phyloP scores from a whole-genome alignment of 2,329 filamentous ascomycete genomes.

The Calonectria hongkongensis region DNA sequence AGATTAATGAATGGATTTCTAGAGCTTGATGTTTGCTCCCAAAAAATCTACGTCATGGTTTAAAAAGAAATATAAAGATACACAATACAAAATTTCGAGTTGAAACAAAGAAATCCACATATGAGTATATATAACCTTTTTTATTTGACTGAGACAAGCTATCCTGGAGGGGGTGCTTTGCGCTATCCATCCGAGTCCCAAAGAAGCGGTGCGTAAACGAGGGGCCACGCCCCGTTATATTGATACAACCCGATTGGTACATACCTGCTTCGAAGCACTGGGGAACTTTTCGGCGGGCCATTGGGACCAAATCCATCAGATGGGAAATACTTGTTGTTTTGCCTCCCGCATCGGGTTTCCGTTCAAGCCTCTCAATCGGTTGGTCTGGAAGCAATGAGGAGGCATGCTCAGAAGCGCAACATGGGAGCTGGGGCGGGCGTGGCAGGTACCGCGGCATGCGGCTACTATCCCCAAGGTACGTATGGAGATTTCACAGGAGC shows the following conservation, averaged over 20 bases:
- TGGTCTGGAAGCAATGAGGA: slow-evolving; percentile 57
- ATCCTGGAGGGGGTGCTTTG: no score
- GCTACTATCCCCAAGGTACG: slow-evolving; percentile 50
- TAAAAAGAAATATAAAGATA: slow-evolving; percentile 35
- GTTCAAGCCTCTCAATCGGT: slow-evolving; percentile 22
- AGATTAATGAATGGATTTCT: slow-evolving; percentile 45
- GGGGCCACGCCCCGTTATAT: slow-evolving; percentile 30
- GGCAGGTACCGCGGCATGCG: slow-evolving; percentile 51
- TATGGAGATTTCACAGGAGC: slow-evolving; percentile 15
- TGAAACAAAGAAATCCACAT: not conserved
- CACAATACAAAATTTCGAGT: not conserved
- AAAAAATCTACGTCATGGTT: slow-evolving; percentile 44
- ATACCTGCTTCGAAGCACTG: slow-evolving; percentile 18
- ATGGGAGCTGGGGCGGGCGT: slow-evolving; percentile 57
- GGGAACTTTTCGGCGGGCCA: slow-evolving; percentile 27
- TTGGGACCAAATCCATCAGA: slow-evolving; percentile 15
- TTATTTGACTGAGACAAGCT: not conserved
- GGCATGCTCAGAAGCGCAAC: slow-evolving; percentile 61
- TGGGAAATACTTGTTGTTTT: slow-evolving; percentile 18
- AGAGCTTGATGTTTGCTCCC: slow-evolving; percentile 27
- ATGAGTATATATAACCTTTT: not conserved
- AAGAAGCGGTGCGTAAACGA: slow-evolving; percentile 13
- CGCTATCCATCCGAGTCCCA: not conserved
- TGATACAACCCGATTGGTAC: slow-evolving; percentile 34
- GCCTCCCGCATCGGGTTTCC: not conserved